Evolutionary conservation across 345 rosid species (phyloP).

Genomic region (Syzygium grande): DNA sequence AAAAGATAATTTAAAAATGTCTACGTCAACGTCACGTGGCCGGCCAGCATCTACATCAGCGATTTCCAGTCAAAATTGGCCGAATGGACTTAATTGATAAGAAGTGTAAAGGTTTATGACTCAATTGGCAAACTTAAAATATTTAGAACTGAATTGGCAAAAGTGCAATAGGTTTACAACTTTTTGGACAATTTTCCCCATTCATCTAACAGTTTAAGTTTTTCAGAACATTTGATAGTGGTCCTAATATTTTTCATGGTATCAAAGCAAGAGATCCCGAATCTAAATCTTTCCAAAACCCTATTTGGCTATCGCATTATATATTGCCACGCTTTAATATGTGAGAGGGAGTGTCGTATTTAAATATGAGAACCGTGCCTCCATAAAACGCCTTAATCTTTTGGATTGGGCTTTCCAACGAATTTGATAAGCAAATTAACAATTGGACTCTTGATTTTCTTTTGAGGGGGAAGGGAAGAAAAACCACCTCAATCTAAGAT

Average conservation of each 20-base stretch:
- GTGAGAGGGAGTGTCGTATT: neutral
- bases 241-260: too few relatives aligned
- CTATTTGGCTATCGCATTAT: neutral
- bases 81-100: too few relatives aligned
- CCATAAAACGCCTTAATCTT: neutral
- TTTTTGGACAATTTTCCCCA: too few relatives aligned
- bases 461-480: neutral
- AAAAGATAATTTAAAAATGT: too few relatives aligned
- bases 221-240: too few relatives aligned
- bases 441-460: neutral
- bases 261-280: neutral
- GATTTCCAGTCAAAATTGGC: too few relatives aligned
- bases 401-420: neutral
- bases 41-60: accelerated
- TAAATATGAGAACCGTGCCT: neutral
- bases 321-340: neutral
- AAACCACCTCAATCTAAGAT: neutral
- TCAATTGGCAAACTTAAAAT: too few relatives aligned
- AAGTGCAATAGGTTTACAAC: too few relatives aligned
- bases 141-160: too few relatives aligned
- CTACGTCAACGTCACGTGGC: too few relatives aligned
- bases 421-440: neutral
- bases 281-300: neutral
- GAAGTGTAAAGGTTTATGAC: too few relatives aligned
- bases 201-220: too few relatives aligned